phyloP scores from a whole-genome alignment of 805 yeast genomes.

The Candida odintsovae region DNA sequence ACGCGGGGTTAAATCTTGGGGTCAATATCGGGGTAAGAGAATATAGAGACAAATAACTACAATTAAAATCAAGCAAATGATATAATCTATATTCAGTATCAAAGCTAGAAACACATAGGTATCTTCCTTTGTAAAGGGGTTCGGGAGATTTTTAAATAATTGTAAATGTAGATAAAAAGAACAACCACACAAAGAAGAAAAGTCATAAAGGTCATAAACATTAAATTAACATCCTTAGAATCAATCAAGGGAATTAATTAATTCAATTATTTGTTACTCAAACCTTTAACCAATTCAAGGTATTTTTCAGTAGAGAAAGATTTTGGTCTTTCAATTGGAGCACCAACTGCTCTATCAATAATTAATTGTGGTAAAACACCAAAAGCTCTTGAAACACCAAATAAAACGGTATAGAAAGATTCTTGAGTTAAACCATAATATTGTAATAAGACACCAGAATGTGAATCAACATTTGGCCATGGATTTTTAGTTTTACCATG shows the following conservation, averaged over 20 bases:
- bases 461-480: conserved; percentile 89
- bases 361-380: conserved; percentile 84
- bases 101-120: background rate
- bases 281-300: conserved; percentile 65
- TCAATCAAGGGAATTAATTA: background rate
- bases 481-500: conserved; percentile 92
- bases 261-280: conserved; percentile 21
- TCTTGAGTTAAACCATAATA: conserved; percentile 81
- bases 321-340: conserved; percentile 85
- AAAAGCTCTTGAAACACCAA: conserved; percentile 82
- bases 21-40: background rate
- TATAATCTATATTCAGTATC: background rate
- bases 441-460: conserved; percentile 79
- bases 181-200: conserved; percentile 1
- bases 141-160: too few relatives aligned
- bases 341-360: conserved; percentile 77
- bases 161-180: background rate
- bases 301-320: conserved; percentile 92
- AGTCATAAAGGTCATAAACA: conserved; percentile 11
- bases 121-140: background rate
- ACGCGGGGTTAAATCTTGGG: background rate
- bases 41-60: background rate
- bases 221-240: background rate
- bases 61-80: background rate
- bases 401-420: conserved; percentile 78